Evolutionary conservation across 23 red algal species (phyloP).

Genomic region (Agarophyton chilense): DNA sequence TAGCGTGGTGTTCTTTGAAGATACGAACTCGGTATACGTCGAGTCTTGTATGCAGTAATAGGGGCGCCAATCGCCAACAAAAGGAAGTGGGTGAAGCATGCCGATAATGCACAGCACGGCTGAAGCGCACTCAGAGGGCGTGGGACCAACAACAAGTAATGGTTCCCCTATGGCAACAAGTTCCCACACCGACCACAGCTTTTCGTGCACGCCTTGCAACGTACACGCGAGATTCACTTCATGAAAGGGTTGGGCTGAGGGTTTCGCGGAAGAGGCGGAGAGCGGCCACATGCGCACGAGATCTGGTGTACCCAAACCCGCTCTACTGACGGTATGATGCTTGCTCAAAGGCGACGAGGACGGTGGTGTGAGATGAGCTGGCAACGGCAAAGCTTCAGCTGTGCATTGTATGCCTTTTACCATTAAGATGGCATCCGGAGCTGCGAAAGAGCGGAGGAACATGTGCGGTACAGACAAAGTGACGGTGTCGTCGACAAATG

Average conservation of each 20-base stretch:
- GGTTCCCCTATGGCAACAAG: slow-evolving; percentile 60
- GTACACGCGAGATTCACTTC: slow-evolving; percentile 32
- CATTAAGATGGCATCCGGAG: slow-evolving; percentile 25
- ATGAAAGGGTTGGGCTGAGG: slow-evolving; percentile 17
- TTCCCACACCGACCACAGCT: slow-evolving; percentile 41
- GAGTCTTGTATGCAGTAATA: slow-evolving; percentile 63
- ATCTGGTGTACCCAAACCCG: background rate
- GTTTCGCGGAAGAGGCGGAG: background rate
- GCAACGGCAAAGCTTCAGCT: background rate
- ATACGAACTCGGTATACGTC: background rate
- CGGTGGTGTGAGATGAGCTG: background rate
- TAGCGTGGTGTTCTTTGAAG: background rate
- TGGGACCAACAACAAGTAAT: slow-evolving; percentile 24
- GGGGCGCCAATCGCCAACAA: slow-evolving; percentile 69
- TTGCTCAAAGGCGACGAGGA: background rate
- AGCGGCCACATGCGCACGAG: slow-evolving; percentile 44
- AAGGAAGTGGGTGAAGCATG: slow-evolving; percentile 52
- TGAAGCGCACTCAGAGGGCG: slow-evolving; percentile 32
- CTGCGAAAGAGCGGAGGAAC: slow-evolving; percentile 38
- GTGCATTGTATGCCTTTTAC: background rate
- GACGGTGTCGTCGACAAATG: slow-evolving; percentile 13
- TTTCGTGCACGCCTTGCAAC: slow-evolving; percentile 39
- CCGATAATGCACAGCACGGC: slow-evolving; percentile 46
- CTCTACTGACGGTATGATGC: background rate
- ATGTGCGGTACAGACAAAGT: background rate